phyloP scores from a whole-genome alignment of 805 yeast species.

The Wickerhamomyces ciferrii region DNA sequence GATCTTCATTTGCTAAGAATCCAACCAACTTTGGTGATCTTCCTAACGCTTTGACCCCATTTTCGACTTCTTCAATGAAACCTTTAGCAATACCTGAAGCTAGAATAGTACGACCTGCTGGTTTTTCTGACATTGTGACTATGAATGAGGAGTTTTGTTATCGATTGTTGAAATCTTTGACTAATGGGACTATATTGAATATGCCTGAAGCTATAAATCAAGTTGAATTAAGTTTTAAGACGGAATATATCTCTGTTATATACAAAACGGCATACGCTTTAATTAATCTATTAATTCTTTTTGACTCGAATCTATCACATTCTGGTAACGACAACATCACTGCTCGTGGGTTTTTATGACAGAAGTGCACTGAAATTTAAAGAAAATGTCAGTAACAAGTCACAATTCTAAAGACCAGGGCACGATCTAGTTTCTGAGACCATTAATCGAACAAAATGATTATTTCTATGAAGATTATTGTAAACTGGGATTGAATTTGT shows the following conservation, averaged over 20 bases:
- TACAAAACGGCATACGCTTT: neutral
- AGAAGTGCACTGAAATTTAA: neutral
- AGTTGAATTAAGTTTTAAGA: neutral
- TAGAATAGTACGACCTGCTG: slow-evolving; percentile 71
- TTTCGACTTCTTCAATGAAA: slow-evolving; percentile 65
- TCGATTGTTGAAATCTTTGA: neutral
- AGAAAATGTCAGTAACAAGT: too few relatives aligned
- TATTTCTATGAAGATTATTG: too few relatives aligned
- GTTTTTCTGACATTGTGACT: slow-evolving; percentile 17
- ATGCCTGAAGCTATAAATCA: neutral
- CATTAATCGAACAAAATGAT: too few relatives aligned
- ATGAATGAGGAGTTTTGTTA: neutral
- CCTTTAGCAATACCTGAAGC: slow-evolving; percentile 87
- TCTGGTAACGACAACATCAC: neutral
- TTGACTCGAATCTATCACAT: slow-evolving; percentile 1
- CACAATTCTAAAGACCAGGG: too few relatives aligned
- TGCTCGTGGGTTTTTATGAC: neutral
- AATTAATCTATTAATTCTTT: neutral
- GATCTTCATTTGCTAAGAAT: slow-evolving; percentile 85
- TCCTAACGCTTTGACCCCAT: slow-evolving; percentile 46
- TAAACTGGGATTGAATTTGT: too few relatives aligned
- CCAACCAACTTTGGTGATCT: slow-evolving; percentile 81
- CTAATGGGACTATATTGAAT: neutral
- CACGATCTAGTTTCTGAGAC: too few relatives aligned
- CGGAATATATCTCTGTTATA: neutral